A percentile compares a stretch with the other conserved stretches of the same genome.
Conservation (phyloP, 371 early-diverging fungal species). For the Mortierella sp. region DNA sequence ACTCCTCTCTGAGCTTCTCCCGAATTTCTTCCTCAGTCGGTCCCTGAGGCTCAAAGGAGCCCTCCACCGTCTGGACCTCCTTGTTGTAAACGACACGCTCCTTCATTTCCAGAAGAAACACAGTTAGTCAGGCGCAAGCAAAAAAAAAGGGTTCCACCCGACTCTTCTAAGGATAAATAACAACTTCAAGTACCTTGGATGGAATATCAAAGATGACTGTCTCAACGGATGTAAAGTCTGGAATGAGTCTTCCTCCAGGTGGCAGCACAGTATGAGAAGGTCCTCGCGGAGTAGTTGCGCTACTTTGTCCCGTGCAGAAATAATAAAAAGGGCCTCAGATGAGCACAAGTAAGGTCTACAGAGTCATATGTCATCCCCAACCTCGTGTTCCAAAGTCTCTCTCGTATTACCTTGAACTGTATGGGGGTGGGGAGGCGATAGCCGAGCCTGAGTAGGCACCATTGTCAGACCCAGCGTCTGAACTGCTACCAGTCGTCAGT, state of each 20-base stretch:
- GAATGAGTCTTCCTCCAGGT: slow-evolving; percentile 47
- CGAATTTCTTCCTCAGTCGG: slow-evolving; percentile 74
- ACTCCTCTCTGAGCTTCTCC: slow-evolving; percentile 66
- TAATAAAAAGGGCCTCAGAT: too few species aligned
- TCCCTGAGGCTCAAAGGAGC: slow-evolving; percentile 63
- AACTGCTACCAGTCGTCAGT: slow-evolving; percentile 55
- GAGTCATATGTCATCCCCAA: too few species aligned
- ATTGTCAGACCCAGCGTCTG: slow-evolving; percentile 65
- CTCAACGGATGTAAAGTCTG: slow-evolving; percentile 72
- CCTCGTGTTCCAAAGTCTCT: too few species aligned
- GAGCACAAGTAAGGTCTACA: too few species aligned
- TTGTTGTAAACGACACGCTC: slow-evolving; percentile 92
- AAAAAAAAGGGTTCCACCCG: background rate
- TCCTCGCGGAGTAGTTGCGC: background rate
- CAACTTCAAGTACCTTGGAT: slow-evolving; percentile 66
- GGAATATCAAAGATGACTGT: slow-evolving; percentile 84
- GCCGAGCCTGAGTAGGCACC: slow-evolving; percentile 47
- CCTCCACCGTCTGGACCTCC: slow-evolving; percentile 86
- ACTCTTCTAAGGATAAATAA: background rate
- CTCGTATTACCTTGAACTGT: slow-evolving; percentile 28
- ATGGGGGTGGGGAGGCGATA: slow-evolving; percentile 54
- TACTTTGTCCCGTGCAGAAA: too few species aligned
- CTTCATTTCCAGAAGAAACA: slow-evolving; percentile 41
- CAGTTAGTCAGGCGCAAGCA: background rate
- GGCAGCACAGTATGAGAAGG: slow-evolving; percentile 21